These are phyloP conservation scores for Excoecaria cochinchinensis DNA, from an alignment of 345 rosid species.

Conservation along the genomic window DNA sequence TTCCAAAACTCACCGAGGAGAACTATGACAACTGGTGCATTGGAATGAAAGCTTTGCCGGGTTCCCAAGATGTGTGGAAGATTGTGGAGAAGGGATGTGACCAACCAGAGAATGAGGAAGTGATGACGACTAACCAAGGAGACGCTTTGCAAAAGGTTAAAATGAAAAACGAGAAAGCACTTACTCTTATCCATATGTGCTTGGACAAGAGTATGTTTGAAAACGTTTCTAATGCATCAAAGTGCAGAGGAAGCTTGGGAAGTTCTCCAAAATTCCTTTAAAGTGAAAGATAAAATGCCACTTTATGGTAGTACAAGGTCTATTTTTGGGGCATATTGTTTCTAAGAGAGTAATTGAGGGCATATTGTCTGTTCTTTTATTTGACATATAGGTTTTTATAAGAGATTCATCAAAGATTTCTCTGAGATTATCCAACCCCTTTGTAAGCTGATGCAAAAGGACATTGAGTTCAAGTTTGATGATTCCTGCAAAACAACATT, in stretches of 20 bases:
- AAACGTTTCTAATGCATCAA: neutral
- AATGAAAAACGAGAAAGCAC: neutral
- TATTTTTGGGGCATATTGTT: too few species aligned
- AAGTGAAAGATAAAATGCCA: constrained; percentile 18
- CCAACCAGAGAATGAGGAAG: neutral
- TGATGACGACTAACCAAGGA: neutral
- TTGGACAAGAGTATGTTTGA: constrained; percentile 9
- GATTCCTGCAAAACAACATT: too few species aligned
- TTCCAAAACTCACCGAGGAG: neutral
- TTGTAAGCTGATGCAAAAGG: too few species aligned
- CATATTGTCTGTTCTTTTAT: too few species aligned
- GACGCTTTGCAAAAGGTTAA: neutral
- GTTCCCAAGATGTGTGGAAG: neutral
- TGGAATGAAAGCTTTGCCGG: too few species aligned
- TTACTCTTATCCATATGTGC: constrained; percentile 2
- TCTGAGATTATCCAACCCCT: too few species aligned
- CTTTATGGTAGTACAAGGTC: too few species aligned
- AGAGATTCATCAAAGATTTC: too few species aligned
- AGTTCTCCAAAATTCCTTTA: constrained; percentile 5
- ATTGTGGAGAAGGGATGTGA: neutral
- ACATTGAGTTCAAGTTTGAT: too few species aligned
- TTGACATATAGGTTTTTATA: too few species aligned
- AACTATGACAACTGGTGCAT: neutral
- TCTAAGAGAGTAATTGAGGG: too few species aligned
- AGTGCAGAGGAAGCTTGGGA: neutral